Conservation (phyloP, 2,329 filamentous ascomycete species). For the Penicillium sp. region DNA sequence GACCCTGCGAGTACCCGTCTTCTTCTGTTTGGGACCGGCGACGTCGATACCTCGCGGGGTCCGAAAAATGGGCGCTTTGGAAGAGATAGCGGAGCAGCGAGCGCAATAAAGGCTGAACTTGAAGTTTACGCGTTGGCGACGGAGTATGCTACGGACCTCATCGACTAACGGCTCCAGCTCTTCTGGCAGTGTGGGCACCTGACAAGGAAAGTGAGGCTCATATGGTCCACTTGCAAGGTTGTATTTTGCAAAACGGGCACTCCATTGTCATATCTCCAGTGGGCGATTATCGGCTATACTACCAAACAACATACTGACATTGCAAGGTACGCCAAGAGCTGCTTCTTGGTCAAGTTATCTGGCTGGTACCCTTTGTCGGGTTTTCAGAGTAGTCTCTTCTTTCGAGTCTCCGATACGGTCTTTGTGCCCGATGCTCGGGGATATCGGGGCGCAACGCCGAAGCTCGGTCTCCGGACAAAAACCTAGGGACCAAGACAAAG, state of each 20-base stretch:
- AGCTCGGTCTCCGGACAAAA: background rate
- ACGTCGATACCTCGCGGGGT: background rate
- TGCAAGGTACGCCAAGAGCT: background rate
- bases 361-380: background rate
- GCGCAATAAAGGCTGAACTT: background rate
- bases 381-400: background rate
- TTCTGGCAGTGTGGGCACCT: background rate
- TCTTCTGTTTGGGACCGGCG: background rate
- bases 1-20: background rate
- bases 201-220: background rate
- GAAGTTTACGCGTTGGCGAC: background rate
- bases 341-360: background rate
- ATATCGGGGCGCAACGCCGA: background rate
- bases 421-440: background rate
- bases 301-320: no score
- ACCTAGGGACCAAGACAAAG: background rate
- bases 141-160: background rate
- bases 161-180: background rate
- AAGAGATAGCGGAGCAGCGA: background rate
- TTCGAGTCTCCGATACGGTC: background rate
- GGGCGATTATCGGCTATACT: background rate
- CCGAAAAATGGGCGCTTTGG: background rate
- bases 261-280: background rate
- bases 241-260: background rate
- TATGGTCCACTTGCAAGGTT: background rate